phyloP scores from a whole-genome alignment of 495 filamentous ascomycete genomes.

The Penicillium canescens region DNA sequence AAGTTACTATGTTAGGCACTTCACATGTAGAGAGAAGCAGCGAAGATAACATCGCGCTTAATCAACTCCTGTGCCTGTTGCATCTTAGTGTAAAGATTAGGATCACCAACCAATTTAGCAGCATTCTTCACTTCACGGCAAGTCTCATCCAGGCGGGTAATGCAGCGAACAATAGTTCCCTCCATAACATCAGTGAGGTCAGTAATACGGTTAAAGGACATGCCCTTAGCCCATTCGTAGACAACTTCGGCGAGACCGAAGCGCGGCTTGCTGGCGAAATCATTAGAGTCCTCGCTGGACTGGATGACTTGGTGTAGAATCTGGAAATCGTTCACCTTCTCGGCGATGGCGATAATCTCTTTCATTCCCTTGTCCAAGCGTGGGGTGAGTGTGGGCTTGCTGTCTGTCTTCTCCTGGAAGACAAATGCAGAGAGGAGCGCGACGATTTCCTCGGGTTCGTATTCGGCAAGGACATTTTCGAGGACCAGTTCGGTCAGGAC shows the following conservation, averaged over 20 bases:
- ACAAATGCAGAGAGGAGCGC: conserved; percentile 93
- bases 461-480: conserved; percentile 93
- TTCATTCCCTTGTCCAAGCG: conserved; percentile 81
- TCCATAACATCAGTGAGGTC: conserved; percentile 96
- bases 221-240: conserved; percentile 96
- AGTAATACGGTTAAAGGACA: conserved; percentile 98
- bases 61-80: conserved; percentile 94
- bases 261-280: conserved; percentile 81
- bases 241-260: conserved; percentile 97
- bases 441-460: conserved; percentile 94
- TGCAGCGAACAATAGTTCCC: conserved; percentile 92
- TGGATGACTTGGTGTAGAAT: conserved; percentile 87
- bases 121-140: conserved; percentile 98
- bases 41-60: conserved; percentile 90
- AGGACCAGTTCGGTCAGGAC: conserved; percentile 94
- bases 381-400: conserved; percentile 77
- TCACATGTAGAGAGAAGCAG: conserved; percentile 80
- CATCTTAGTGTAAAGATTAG: conserved; percentile 92
- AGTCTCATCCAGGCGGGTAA: conserved; percentile 90
- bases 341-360: conserved; percentile 82
- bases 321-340: conserved; percentile 87
- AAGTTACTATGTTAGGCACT: not conserved
- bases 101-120: conserved; percentile 94
- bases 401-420: conserved; percentile 97
- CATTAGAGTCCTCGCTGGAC: conserved; percentile 82